Evolutionary conservation across 1,284 basidiomycete genomes (phyloP), one percentile per base, ranked within the genome.

Genomic region (Puccinia triticina): DNA sequence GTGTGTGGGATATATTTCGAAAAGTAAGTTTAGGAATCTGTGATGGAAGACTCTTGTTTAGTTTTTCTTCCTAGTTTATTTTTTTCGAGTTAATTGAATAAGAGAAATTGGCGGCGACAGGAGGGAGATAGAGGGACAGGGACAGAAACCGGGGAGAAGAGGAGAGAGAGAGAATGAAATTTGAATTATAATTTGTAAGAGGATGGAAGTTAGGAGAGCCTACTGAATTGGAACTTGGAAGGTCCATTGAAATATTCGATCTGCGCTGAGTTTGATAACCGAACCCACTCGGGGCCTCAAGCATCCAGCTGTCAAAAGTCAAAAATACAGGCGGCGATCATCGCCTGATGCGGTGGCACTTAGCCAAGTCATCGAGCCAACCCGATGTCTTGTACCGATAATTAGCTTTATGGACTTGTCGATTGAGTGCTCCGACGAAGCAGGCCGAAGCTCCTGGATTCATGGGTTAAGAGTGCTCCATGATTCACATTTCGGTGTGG

Each of bases 221-320:
- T 75, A 75, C 55, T 75, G 55, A 75, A 75, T 75, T 75, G 73
- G 48, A 57, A 74, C 26, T 40, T 74, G 48, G 53, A 57, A 26
- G 73, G 73, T 61, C 73, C 73, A 75, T 75, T 75, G 32, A 75
- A 75, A 75, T 75, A 75, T 75, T 75, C 73, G 73, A 75, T 75
- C 55, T 59, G 73, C 73, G 73, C 23, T 75, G 16, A 75, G 72
- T 50, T 74, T 34, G 72, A 74, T 74, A 50, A 53, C 48, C 50
- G 50, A 53, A 61, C 37, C 55, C 73, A 75, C 55, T 75, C 73
- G 55, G 53, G 18, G 7, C 61, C 40, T 75, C 11, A 61, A 75
- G 23, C 37, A 29, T 16, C 40, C 40, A 61, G 46, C 66, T 73
- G 71, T 73, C 71, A 53, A 73, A 73, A n/a, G 50, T 74, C 73